Evolutionary conservation across 306 rosid genomes (phyloP), one percentile per base, ranked within the genome.

Genomic region (Malus fusca): DNA sequence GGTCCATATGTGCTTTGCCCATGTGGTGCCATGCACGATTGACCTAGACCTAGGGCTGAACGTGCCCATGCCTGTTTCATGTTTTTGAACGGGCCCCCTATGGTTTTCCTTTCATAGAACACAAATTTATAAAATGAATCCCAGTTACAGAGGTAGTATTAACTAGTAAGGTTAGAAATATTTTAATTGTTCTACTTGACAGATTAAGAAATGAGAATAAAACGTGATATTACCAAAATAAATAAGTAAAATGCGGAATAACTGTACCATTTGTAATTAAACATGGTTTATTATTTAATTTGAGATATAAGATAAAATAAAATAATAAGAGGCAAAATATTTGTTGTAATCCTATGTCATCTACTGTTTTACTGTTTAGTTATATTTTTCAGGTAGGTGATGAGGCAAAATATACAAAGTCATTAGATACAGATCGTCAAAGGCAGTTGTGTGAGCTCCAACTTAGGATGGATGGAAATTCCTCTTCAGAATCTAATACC

Each of bases 361-460:
- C 69, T 73, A 43, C 59, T 62, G 48, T 76, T 76, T 77, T 40
- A 74, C 68, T 77, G 6, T 69, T 69, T 53, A 51, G 44, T 73
- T 78, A 35, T 42, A 73, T 65, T 81, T 73, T 88, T 84, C 85
- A 95, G 98, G 90, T 89, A 75, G 82, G 86, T 55, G 97, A 92
- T 69, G 98, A 95, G 86, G 91, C 85, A 56, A 92, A 84, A 74
- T 92, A 86, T 83, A 84, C 89, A 66, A 88, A 88, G 85, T 66
- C 86, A 52, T 85, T 86, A 76, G 88, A 89, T 72, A 60, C 79
- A 42, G 98, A 92, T 63, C 97, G 92, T n/a, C 65, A 73, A 71
- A 89, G 85, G 82, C 97, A 92, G 88, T 80, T 95, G 80, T 85
- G 80, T 84, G 96, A 95, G 66, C 86, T 95, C 76, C 84, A 68